Conservation (phyloP, 306 rosid genomes). For the Cicer arietinum region DNA sequence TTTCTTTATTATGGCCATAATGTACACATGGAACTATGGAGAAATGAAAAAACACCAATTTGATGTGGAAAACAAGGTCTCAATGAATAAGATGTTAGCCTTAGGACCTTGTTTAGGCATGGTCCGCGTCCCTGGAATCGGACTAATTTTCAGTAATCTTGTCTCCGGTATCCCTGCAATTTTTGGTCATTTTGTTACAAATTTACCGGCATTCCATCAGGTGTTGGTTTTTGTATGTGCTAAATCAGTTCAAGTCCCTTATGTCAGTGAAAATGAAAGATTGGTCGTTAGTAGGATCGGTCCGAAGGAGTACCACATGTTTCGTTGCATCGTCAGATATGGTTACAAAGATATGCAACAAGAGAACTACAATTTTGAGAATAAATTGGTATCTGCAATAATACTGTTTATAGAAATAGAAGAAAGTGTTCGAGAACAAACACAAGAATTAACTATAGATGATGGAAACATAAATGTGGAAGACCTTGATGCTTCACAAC, state of each 20-base stretch:
- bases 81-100: conserved; percentile 45
- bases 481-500: conserved; percentile 41
- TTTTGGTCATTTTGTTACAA: conserved; percentile 49
- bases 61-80: conserved; percentile 53
- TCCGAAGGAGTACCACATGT: conserved; percentile 69
- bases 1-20: conserved; percentile 41
- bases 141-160: conserved; percentile 47
- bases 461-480: conserved; percentile 42
- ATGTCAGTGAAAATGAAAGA: conserved; percentile 51
- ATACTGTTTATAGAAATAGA: conserved; percentile 69
- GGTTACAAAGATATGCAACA: conserved; percentile 81
- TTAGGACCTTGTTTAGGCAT: conserved; percentile 49
- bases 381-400: conserved; percentile 55
- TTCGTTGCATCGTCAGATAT: conserved; percentile 71
- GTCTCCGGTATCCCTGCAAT: conserved; percentile 51
- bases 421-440: conserved; percentile 40
- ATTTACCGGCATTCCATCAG: conserved; percentile 52
- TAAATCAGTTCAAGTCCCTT: conserved; percentile 52
- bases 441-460: conserved; percentile 41
- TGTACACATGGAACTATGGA: conserved; percentile 51
- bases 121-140: conserved; percentile 52
- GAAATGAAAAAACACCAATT: conserved; percentile 47
- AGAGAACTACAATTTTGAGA: conserved; percentile 72
- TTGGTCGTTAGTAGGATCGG: conserved; percentile 67
- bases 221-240: conserved; percentile 49